phyloP scores from a whole-genome alignment of 1,284 basidiomycete genomes.

The Puccinia triticina region DNA sequence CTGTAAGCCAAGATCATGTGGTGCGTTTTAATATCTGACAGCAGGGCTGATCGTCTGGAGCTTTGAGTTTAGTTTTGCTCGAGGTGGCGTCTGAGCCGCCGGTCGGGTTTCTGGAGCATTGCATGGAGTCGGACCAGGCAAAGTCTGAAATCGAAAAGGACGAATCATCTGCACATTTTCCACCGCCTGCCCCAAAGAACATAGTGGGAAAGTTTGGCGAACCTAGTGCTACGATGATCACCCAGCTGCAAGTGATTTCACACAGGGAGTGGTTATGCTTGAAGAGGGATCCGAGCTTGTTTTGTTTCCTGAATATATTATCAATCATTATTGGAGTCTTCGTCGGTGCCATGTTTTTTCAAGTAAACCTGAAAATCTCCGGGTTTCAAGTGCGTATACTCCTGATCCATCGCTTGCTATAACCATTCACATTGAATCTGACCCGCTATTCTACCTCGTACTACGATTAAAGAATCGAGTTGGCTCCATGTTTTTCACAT shows the following conservation, averaged over 20 bases:
- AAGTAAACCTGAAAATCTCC: constrained; percentile 76
- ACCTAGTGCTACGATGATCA: constrained; percentile 78
- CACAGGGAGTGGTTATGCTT: constrained; percentile 81
- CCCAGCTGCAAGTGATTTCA: constrained; percentile 77
- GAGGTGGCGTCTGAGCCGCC: constrained; percentile 62
- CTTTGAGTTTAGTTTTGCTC: constrained; percentile 64
- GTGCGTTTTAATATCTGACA: neutral
- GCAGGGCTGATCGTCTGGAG: neutral
- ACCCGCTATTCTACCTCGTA: neutral
- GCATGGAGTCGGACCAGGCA: neutral
- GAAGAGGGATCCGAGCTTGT: constrained; percentile 75
- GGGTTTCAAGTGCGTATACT: constrained; percentile 74
- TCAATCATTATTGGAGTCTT: constrained; percentile 72
- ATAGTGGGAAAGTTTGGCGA: constrained; percentile 19
- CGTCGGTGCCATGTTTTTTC: constrained; percentile 76
- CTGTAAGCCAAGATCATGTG: constrained; percentile 62
- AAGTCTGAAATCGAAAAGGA: neutral
- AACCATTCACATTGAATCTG: neutral
- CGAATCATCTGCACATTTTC: neutral
- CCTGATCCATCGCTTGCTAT: neutral
- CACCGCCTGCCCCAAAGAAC: neutral
- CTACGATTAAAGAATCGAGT: constrained; percentile 60
- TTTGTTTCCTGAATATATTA: constrained; percentile 74
- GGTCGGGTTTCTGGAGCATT: neutral
- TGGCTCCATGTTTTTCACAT: constrained; percentile 48